Percentiles rank a stretch among this genome's conserved stretches.
phyloP scores from a whole-genome alignment of 805 yeast genomes.

The Barnettozyma botsteinii region DNA sequence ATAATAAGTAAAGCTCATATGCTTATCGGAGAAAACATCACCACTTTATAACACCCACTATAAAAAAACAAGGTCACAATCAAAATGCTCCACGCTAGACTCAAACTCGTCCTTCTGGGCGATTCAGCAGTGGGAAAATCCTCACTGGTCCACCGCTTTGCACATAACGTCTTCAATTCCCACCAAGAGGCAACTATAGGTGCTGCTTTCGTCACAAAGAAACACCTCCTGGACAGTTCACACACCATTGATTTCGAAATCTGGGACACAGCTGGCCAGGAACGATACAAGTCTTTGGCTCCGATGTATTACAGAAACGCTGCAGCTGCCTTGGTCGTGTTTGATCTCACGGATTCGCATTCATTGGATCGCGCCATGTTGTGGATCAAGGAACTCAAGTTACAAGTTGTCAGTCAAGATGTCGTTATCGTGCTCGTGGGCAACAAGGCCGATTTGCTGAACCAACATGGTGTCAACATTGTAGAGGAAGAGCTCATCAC shows the following conservation, averaged over 20 bases:
- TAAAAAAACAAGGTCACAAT: neutral
- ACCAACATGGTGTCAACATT: conserved; percentile 12
- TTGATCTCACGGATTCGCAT: conserved; percentile 65
- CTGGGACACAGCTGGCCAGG: conserved; percentile 89
- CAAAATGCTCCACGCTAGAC: conserved; percentile 5
- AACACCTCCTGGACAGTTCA: conserved; percentile 46
- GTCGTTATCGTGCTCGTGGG: conserved; percentile 81
- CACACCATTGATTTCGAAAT: conserved; percentile 67
- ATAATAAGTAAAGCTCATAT: no score
- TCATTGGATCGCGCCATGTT: conserved; percentile 75
- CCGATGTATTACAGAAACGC: conserved; percentile 84
- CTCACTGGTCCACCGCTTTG: conserved; percentile 62
- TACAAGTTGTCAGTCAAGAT: conserved; percentile 55
- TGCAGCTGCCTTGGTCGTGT: conserved; percentile 81
- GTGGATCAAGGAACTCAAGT: conserved; percentile 89
- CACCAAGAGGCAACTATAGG: conserved; percentile 78
- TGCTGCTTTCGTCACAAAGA: conserved; percentile 75
- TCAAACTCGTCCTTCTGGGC: conserved; percentile 38
- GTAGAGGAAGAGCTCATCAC: conserved; percentile 20
- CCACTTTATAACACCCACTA: neutral
- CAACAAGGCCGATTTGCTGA: conserved; percentile 64
- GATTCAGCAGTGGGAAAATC: conserved; percentile 70
- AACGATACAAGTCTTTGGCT: conserved; percentile 68
- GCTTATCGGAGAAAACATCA: neutral
- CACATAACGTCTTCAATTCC: conserved; percentile 67